These are phyloP conservation scores for Solanum ahanhuiri DNA, from an alignment of 257 asterid genomes.

Conservation along the genomic window DNA sequence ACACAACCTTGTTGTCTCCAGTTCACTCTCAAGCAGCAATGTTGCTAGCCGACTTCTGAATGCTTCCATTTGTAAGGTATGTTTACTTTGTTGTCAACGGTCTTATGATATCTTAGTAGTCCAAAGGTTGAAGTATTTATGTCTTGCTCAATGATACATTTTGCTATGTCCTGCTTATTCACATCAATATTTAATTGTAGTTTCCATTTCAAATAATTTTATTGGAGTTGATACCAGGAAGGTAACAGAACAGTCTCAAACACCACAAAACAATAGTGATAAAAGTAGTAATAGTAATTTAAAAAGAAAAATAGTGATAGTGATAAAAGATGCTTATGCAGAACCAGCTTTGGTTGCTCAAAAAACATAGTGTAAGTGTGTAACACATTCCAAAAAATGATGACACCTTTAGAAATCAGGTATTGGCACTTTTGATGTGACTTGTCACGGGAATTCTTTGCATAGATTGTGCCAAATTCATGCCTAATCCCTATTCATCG, in stretches of 20 bases:
- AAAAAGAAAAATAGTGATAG: not conserved
- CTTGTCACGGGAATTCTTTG: not conserved
- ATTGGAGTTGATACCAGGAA: not conserved
- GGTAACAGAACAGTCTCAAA: not conserved
- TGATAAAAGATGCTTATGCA: not conserved
- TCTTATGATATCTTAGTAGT: not conserved
- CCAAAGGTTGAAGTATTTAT: not conserved
- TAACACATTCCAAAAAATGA: not conserved
- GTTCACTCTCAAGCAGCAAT: slow-evolving; percentile 27
- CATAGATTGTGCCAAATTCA: not conserved
- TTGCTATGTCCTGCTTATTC: not conserved
- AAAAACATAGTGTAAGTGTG: not conserved
- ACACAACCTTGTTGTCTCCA: slow-evolving; percentile 33
- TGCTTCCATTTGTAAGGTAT: slow-evolving; percentile 69
- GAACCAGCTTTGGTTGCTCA: not conserved
- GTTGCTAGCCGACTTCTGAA: slow-evolving; percentile 39
- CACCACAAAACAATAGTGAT: not conserved
- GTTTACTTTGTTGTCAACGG: slow-evolving; percentile 4
- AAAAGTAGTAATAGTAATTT: not conserved
- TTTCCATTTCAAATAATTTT: not conserved
- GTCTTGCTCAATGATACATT: not conserved
- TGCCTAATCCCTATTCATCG: not conserved
- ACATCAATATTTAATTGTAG: not conserved
- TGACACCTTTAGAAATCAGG: not conserved
- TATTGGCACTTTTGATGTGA: not conserved